These are phyloP conservation scores for Chamaecyparis obtusa DNA, from an alignment of 75 land plant genomes.

Conservation along the genomic window DNA sequence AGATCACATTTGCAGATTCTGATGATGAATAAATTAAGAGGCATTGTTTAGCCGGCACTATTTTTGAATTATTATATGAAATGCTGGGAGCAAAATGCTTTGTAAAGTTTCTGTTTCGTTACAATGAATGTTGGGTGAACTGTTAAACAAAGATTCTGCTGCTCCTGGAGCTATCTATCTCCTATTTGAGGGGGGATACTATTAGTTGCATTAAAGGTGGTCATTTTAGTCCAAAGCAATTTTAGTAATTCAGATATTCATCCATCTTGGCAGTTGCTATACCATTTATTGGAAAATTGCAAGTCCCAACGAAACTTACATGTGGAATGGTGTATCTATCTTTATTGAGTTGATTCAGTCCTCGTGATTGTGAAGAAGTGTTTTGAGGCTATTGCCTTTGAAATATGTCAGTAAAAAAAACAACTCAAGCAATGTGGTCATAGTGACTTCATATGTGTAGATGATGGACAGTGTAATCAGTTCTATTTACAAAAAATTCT, in stretches of 20 bases:
- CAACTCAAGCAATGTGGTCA: neutral
- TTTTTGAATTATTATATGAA: neutral
- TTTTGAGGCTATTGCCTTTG: neutral
- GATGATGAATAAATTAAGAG: slow-evolving; percentile 60
- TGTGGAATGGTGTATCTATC: neutral
- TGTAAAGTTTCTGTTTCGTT: neutral
- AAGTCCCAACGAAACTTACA: neutral
- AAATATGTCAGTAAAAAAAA: neutral
- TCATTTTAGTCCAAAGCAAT: neutral
- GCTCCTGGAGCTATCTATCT: neutral
- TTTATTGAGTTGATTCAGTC: neutral
- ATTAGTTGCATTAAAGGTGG: neutral
- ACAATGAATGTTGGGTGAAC: neutral
- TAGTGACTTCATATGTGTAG: neutral
- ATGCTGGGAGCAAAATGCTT: neutral
- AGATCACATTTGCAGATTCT: slow-evolving; percentile 83
- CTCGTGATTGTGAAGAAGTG: neutral
- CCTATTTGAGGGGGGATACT: neutral
- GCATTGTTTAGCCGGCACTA: neutral
- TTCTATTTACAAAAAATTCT: neutral
- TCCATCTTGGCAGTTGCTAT: neutral
- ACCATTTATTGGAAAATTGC: neutral
- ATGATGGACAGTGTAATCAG: neutral
- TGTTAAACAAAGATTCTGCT: neutral
- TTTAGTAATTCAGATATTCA: neutral